Conservation (phyloP, 1,284 basidiomycete genomes). For the Mycosarcoma maydis region DNA sequence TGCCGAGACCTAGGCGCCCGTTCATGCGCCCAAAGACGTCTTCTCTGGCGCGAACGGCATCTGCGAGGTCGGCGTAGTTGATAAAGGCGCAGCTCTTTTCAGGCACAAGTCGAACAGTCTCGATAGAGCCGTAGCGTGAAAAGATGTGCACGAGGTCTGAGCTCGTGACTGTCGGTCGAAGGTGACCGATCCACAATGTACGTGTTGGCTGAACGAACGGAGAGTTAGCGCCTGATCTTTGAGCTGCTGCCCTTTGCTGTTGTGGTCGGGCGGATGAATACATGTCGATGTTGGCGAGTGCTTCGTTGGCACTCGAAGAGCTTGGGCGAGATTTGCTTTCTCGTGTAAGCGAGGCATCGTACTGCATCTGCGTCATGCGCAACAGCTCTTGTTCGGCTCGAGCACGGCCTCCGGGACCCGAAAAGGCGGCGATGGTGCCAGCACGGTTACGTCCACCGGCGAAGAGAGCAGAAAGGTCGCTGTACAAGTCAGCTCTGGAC, state of each 20-base stretch:
- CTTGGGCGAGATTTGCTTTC: slow-evolving; percentile 11
- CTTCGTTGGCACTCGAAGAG: slow-evolving; percentile 25
- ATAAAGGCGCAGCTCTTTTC: slow-evolving; percentile 99
- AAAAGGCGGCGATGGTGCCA: slow-evolving; percentile 61
- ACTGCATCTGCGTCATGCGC: slow-evolving; percentile 41
- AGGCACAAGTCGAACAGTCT: slow-evolving; percentile 88
- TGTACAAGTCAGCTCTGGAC: slow-evolving; percentile 5
- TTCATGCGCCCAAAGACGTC: slow-evolving; percentile 93
- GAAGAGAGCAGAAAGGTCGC: slow-evolving; percentile 18
- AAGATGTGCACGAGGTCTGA: slow-evolving; percentile 95
- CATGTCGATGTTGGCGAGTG: slow-evolving; percentile 8
- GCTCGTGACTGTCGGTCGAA: slow-evolving; percentile 90
- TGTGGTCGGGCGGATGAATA: slow-evolving; percentile 9
- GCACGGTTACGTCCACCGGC: slow-evolving; percentile 50
- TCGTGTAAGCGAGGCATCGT: slow-evolving; percentile 14
- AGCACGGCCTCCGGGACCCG: slow-evolving; percentile 55
- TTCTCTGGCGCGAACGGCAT: slow-evolving; percentile 94
- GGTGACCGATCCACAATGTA: slow-evolving; percentile 95
- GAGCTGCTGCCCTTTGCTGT: slow-evolving; percentile 4
- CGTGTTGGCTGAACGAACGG: slow-evolving; percentile 78
- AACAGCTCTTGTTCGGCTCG: slow-evolving; percentile 58
- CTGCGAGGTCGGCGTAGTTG: slow-evolving; percentile 93
- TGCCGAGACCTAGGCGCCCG: slow-evolving; percentile 79
- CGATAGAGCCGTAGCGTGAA: slow-evolving; percentile 93
- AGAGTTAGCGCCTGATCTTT: slow-evolving; percentile 69